Evolutionary conservation across 2,329 filamentous ascomycete genomes (phyloP).

Genomic region (Hypoxylon sp.): DNA sequence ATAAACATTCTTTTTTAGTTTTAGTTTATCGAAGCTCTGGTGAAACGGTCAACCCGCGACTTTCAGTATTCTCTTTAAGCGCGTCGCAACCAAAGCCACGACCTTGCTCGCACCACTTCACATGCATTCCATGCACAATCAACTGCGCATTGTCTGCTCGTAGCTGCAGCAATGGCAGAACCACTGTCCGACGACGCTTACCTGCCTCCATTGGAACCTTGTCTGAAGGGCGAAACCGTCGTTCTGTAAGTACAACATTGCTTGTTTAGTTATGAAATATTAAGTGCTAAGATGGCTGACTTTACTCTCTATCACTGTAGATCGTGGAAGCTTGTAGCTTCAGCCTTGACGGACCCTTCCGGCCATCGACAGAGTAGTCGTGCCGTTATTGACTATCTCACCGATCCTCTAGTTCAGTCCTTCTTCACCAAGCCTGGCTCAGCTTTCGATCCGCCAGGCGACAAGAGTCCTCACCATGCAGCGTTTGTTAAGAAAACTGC

Average conservation of each 20-base stretch:
- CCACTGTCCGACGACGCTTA: slow-evolving; percentile 77
- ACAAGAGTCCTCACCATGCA: slow-evolving; percentile 72
- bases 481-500: slow-evolving; percentile 87
- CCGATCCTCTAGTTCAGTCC: slow-evolving; percentile 74
- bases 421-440: slow-evolving; percentile 77
- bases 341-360: slow-evolving; percentile 68
- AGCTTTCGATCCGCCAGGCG: slow-evolving; percentile 71
- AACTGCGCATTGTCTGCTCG: slow-evolving; percentile 59
- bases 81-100: slow-evolving; percentile 44
- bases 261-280: neutral
- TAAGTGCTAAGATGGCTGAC: slow-evolving; percentile 9
- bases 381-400: slow-evolving; percentile 76
- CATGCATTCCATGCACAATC: slow-evolving; percentile 51
- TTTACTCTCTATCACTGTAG: slow-evolving; percentile 53
- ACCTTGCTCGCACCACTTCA: slow-evolving; percentile 40
- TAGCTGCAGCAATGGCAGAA: slow-evolving; percentile 74
- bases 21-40: slow-evolving; percentile 6
- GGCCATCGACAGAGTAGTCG: slow-evolving; percentile 66
- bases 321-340: slow-evolving; percentile 72
- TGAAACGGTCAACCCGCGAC: slow-evolving; percentile 24
- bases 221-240: slow-evolving; percentile 82
- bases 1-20: slow-evolving; percentile 16
- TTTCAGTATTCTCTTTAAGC: slow-evolving; percentile 25
- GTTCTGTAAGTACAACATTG: slow-evolving; percentile 74
- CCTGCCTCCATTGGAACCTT: slow-evolving; percentile 87